Evolutionary conservation across 2,329 filamentous ascomycete genomes (phyloP), one percentile per base, ranked within the genome.

Genomic region (Pseudofabraea citricarpa): DNA sequence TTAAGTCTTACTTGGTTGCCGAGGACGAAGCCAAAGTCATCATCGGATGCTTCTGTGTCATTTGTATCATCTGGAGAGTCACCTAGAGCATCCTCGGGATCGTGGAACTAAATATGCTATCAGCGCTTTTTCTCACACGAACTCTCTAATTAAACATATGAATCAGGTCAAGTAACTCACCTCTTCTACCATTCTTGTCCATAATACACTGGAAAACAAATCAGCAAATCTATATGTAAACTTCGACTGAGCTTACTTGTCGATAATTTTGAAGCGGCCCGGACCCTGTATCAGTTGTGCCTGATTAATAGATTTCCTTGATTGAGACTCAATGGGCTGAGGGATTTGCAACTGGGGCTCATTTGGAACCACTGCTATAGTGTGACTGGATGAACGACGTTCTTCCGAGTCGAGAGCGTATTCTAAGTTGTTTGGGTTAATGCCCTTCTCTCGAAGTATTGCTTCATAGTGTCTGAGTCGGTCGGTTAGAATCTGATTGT

Each of bases 11-110:
- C 40, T 27, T 41, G 41, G 13, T 26, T 46, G 26, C 44, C 46
- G 32, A 63, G 50, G 24, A 60, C 50, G 48, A 50, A 59, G 23
- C 24, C 38, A 36, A 57, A 53, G 26, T 55, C 55, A 44, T 58
- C 53, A 41, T 55, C 48, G n/a, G 51, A 51, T 26, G 40, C 41
- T 45, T 53, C 54, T 37, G 19, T 7, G 21, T 55, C 52, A 43
- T 43, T 56, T 22, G 27, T 36, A 45, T 56, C 55, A 33, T 49
- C 46, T 41, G 47, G 45, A 6, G 36, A 53, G 18, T 51, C 47
- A 9, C 47, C 49, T n/a, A 53, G 10, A 51, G 49, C 27, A 36
- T 52, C 40, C 36, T 54, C 50, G 41, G 52, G 44, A 39, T 60
- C 47, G 44, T 55, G 48, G 21, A 60, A 48, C 60, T 62, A 43